A percentile compares a stretch with the other conserved stretches of the same genome.
Evolutionary conservation across 805 yeast genomes (phyloP).

Genomic region (Candida argentea): DNA sequence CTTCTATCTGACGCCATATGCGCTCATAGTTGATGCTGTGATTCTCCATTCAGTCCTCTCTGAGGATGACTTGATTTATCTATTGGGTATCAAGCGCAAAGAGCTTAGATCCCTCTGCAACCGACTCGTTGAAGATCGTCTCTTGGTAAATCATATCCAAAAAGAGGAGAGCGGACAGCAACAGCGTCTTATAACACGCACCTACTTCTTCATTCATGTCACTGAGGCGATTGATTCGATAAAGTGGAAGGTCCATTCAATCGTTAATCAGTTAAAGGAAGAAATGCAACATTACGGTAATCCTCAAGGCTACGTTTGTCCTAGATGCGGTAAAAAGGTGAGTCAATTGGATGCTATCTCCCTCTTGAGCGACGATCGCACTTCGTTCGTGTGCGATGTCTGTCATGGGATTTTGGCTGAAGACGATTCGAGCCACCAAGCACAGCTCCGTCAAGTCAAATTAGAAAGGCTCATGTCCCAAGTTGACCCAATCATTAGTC

Average conservation of each 20-base stretch:
- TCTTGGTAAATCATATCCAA: constrained; percentile 61
- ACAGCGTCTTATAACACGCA: constrained; percentile 57
- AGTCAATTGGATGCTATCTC: constrained; percentile 84
- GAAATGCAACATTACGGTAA: constrained; percentile 78
- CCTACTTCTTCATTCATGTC: constrained; percentile 78
- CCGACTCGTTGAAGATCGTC: constrained; percentile 72
- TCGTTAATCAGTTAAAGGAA: constrained; percentile 69
- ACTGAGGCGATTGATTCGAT: constrained; percentile 93
- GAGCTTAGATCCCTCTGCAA: constrained; percentile 79
- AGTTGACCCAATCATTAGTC: constrained; percentile 77
- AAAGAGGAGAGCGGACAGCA: constrained; percentile 50
- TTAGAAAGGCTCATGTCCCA: constrained; percentile 81
- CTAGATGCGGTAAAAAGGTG: constrained; percentile 71
- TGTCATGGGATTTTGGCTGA: constrained; percentile 74
- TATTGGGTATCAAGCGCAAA: constrained; percentile 77
- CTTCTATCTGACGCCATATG: constrained; percentile 77
- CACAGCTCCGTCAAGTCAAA: constrained; percentile 69
- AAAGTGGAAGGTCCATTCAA: constrained; percentile 90
- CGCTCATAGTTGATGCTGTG: constrained; percentile 78
- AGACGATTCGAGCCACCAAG: constrained; percentile 80
- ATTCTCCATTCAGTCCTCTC: constrained; percentile 80
- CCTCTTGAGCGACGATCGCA: constrained; percentile 65
- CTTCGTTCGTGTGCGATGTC: constrained; percentile 74
- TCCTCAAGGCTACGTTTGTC: constrained; percentile 91
- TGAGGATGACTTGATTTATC: constrained; percentile 80